Evolutionary conservation across 1,284 basidiomycete species (phyloP).

Genomic region (Sutorius eximius): DNA sequence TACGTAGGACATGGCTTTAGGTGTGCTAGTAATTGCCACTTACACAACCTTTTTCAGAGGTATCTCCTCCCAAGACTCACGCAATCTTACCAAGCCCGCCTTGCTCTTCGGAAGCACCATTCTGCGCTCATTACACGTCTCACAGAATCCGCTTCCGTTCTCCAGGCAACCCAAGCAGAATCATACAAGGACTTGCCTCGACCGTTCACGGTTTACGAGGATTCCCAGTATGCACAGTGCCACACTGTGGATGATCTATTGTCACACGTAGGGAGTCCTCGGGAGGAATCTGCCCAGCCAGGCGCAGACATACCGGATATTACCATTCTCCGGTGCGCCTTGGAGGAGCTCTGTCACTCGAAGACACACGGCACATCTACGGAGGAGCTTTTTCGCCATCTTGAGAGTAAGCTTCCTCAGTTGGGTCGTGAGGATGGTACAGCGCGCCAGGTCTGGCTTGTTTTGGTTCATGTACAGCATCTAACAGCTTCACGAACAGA

Average conservation of each 20-base stretch:
- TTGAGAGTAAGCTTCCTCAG: constrained; percentile 60
- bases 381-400: constrained; percentile 55
- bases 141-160: constrained; percentile 48
- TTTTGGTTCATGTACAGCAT: neutral
- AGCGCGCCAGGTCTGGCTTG: constrained; percentile 48
- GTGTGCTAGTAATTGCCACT: constrained; percentile 1
- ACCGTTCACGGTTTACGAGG: constrained; percentile 50
- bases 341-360: constrained; percentile 48
- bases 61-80: constrained; percentile 66
- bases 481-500: constrained; percentile 38
- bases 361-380: constrained; percentile 47
- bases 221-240: constrained; percentile 44
- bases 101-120: constrained; percentile 59
- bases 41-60: constrained; percentile 42
- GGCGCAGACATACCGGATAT: constrained; percentile 45
- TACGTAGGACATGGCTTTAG: constrained; percentile 44
- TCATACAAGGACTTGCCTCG: constrained; percentile 57
- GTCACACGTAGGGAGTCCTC: constrained; percentile 29
- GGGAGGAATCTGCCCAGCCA: constrained; percentile 29
- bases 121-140: constrained; percentile 52
- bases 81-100: constrained; percentile 57
- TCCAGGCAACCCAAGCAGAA: constrained; percentile 54
- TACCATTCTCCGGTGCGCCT: constrained; percentile 60
- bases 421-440: constrained; percentile 45
- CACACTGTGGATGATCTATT: constrained; percentile 49